A percentile compares a stretch with the other conserved stretches of the same genome.
Conservation (phyloP, 495 filamentous ascomycete species). For the Penicilliopsis zonata region DNA sequence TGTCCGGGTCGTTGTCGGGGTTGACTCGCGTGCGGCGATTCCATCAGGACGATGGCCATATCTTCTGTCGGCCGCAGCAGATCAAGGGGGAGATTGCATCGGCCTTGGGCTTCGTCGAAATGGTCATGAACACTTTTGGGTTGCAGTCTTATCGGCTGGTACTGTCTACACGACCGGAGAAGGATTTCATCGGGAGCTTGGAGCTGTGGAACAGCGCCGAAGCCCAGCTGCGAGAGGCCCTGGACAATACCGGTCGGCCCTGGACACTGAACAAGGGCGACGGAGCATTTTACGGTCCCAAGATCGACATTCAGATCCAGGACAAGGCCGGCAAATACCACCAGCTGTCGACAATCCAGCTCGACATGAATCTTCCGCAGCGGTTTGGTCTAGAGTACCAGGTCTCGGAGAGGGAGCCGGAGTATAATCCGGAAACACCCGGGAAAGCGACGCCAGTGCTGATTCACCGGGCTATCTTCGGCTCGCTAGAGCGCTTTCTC, state of each 20-base stretch:
- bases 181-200: slow-evolving; percentile 64
- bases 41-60: slow-evolving; percentile 93
- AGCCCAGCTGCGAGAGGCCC: slow-evolving; percentile 52
- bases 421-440: slow-evolving; percentile 62
- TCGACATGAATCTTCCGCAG: slow-evolving; percentile 87
- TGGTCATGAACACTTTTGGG: slow-evolving; percentile 64
- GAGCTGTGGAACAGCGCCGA: slow-evolving; percentile 83
- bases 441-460: slow-evolving; percentile 64
- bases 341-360: slow-evolving; percentile 83
- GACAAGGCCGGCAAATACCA: slow-evolving; percentile 82
- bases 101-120: slow-evolving; percentile 68
- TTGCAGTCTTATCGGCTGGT: slow-evolving; percentile 65
- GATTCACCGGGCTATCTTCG: slow-evolving; percentile 80
- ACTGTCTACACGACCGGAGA: slow-evolving; percentile 67
- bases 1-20: slow-evolving; percentile 74
- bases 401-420: slow-evolving; percentile 34
- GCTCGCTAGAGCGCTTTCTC: slow-evolving; percentile 77
- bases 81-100: slow-evolving; percentile 68
- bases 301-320: slow-evolving; percentile 80
- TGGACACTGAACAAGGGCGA: slow-evolving; percentile 73
- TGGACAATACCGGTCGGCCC: slow-evolving; percentile 49
- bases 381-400: slow-evolving; percentile 68
- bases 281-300: slow-evolving; percentile 90
- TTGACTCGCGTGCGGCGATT: slow-evolving; percentile 85
- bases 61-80: slow-evolving; percentile 80